Conservation (phyloP, 345 rosid genomes). For the Eutrema yunnanense region DNA sequence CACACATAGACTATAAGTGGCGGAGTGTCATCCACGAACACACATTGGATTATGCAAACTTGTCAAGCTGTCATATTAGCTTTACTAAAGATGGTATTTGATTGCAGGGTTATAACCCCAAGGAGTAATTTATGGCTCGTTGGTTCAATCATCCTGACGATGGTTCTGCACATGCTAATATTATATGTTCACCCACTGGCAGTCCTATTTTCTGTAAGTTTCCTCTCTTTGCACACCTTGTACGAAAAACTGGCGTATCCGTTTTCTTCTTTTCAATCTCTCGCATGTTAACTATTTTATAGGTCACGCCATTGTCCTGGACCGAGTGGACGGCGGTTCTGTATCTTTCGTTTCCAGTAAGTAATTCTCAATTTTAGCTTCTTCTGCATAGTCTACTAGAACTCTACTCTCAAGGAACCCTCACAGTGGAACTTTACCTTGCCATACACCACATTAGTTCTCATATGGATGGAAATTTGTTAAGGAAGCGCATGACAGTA, state of each 20-base stretch:
- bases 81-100: constrained; percentile 14
- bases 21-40: background rate
- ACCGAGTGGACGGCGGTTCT: constrained; percentile 76
- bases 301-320: constrained; percentile 98
- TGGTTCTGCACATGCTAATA: constrained; percentile 82
- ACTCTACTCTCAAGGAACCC: background rate
- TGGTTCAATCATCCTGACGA: constrained; percentile 80
- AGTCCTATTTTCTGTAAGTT: constrained; percentile 89
- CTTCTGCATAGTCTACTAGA: background rate
- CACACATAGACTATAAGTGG: background rate
- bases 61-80: background rate
- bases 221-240: constrained; percentile 3
- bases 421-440: background rate
- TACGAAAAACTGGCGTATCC: background rate
- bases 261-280: background rate
- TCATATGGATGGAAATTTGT: constrained; percentile 2
- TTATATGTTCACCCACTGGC: constrained; percentile 82
- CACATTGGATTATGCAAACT: background rate
- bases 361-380: constrained; percentile 17
- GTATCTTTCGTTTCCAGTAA: constrained; percentile 95
- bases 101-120: constrained; percentile 82
- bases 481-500: background rate
- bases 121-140: constrained; percentile 99
- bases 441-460: background rate
- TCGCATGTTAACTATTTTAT: constrained; percentile 30